Evolutionary conservation across 2,329 filamentous ascomycete genomes (phyloP).

Genomic region (Graphilbum ipis-grandicollis): DNA sequence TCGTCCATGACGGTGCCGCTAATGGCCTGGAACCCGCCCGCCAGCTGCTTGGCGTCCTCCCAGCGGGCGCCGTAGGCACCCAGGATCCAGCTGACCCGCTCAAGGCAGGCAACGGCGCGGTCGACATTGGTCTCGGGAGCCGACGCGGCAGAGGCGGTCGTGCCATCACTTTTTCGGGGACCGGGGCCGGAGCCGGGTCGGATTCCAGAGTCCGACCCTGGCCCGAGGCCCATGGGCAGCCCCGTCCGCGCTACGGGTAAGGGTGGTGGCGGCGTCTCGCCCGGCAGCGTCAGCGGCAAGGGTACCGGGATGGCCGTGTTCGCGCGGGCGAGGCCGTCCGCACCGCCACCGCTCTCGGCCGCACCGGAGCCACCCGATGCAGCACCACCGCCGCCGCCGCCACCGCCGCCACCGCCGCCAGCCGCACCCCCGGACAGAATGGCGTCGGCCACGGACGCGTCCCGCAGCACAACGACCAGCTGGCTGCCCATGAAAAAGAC

Average conservation of each 20-base stretch:
- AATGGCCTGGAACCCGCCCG: slow-evolving; percentile 32
- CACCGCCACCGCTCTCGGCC: too few relatives aligned
- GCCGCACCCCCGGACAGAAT: slow-evolving; percentile 30
- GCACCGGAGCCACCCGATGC: too few relatives aligned
- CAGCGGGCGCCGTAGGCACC: slow-evolving; percentile 40
- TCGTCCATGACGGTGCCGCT: slow-evolving; percentile 26
- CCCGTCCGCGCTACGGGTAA: slow-evolving; percentile 15
- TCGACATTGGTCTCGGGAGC: slow-evolving; percentile 37
- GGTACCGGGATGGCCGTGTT: too few relatives aligned
- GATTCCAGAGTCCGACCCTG: too few relatives aligned
- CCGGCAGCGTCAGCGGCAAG: slow-evolving; percentile 24
- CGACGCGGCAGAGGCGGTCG: too few relatives aligned
- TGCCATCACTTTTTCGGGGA: too few relatives aligned
- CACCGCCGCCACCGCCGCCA: slow-evolving; percentile 24
- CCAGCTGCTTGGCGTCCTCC: slow-evolving; percentile 37
- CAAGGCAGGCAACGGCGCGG: slow-evolving; percentile 36
- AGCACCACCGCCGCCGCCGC: slow-evolving; percentile 27
- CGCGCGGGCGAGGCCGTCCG: too few relatives aligned
- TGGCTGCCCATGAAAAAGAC: slow-evolving; percentile 59
- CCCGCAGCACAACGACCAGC: slow-evolving; percentile 41
- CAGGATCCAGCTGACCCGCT: slow-evolving; percentile 34
- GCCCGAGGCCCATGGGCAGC: too few relatives aligned
- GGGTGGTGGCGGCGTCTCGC: slow-evolving; percentile 32
- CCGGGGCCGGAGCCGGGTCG: too few relatives aligned
- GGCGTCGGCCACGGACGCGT: slow-evolving; percentile 29